phyloP scores from a whole-genome alignment of 805 yeast genomes.

The Saccharomycopsis sp. region DNA sequence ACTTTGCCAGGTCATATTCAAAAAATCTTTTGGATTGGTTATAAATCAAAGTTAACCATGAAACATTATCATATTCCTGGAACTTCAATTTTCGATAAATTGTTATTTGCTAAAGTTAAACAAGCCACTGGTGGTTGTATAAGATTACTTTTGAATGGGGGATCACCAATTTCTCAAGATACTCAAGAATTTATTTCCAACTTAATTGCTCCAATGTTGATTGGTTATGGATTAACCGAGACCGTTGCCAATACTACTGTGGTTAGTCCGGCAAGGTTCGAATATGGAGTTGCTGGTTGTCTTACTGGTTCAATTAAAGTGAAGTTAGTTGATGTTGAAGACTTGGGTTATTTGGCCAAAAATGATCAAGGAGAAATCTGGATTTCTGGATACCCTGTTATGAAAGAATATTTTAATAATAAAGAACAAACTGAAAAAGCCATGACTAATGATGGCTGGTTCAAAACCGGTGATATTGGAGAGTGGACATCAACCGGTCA shows the following conservation, averaged over 20 bases:
- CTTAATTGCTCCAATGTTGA: slow-evolving; percentile 72
- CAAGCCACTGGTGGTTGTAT: slow-evolving; percentile 92
- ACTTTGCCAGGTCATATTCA: slow-evolving; percentile 57
- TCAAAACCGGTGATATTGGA: slow-evolving; percentile 93
- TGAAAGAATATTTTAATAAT: slow-evolving; percentile 73
- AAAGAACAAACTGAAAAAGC: slow-evolving; percentile 70
- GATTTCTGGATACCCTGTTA: slow-evolving; percentile 64
- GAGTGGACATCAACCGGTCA: slow-evolving; percentile 81
- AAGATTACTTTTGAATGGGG: slow-evolving; percentile 73
- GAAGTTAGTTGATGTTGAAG: slow-evolving; percentile 83
- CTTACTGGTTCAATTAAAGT: slow-evolving; percentile 74
- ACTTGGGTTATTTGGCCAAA: slow-evolving; percentile 84
- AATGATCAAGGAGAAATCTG: slow-evolving; percentile 89
- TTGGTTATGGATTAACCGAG: slow-evolving; percentile 96
- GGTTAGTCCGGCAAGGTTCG: slow-evolving; percentile 52
- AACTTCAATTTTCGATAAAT: slow-evolving; percentile 51
- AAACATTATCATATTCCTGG: slow-evolving; percentile 65
- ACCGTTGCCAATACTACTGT: slow-evolving; percentile 84
- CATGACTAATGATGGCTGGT: slow-evolving; percentile 83
- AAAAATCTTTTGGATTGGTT: slow-evolving; percentile 84
- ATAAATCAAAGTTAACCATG: slow-evolving; percentile 57
- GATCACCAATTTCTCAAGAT: slow-evolving; percentile 74
- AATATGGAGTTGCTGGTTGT: slow-evolving; percentile 72
- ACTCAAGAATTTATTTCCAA: slow-evolving; percentile 76
- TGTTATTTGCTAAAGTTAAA: slow-evolving; percentile 79